A percentile compares a stretch with the other conserved stretches of the same genome.
Conservation (phyloP, 805 yeast species). For the Barnettozyma vustinii region DNA sequence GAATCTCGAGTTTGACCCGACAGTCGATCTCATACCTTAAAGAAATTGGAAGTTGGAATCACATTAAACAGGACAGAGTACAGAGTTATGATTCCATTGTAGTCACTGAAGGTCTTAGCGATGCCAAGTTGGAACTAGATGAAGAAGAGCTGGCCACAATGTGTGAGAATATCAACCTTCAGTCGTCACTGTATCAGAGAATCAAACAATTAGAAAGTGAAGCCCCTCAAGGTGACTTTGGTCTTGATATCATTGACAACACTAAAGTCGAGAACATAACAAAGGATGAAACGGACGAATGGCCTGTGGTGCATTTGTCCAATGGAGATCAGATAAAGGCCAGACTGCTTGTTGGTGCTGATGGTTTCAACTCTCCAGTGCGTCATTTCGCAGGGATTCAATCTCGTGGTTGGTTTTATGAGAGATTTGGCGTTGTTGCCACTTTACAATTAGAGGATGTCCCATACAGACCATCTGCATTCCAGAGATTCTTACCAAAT, state of each 20-base stretch:
- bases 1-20: conserved; percentile 86
- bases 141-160: conserved; percentile 66
- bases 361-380: conserved; percentile 93
- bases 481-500: conserved; percentile 87
- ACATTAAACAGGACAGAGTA: conserved; percentile 62
- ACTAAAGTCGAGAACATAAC: conserved; percentile 60
- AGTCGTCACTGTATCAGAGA: conserved; percentile 59
- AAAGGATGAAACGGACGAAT: conserved; percentile 37
- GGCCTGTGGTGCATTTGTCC: conserved; percentile 73
- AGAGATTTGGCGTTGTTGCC: conserved; percentile 89
- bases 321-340: conserved; percentile 62
- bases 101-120: conserved; percentile 80
- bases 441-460: conserved; percentile 72
- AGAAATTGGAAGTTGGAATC: conserved; percentile 71
- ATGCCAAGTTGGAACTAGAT: conserved; percentile 68
- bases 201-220: conserved; percentile 37
- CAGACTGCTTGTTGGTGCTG: conserved; percentile 87
- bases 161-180: conserved; percentile 85
- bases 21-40: conserved; percentile 61
- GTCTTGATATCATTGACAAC: conserved; percentile 49
- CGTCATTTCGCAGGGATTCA: conserved; percentile 74
- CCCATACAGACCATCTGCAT: conserved; percentile 68
- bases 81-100: conserved; percentile 75
- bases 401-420: conserved; percentile 89
- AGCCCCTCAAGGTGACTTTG: conserved; percentile 11